Conservation (phyloP, 768 basidiomycete species). For the Amylocystis lapponica region DNA sequence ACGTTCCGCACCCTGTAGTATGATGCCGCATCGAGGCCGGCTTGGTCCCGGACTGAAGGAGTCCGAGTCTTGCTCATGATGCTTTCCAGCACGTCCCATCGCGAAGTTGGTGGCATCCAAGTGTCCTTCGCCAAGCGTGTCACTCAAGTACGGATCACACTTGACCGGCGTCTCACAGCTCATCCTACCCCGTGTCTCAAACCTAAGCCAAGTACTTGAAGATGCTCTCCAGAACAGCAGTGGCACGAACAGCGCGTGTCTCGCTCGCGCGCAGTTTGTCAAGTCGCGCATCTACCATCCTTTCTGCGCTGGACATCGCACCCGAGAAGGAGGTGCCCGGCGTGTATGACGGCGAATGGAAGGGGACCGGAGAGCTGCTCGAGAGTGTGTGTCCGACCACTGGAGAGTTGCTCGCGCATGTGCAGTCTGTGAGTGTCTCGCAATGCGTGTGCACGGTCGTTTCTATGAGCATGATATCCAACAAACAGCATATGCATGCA, state of each 20-base stretch:
- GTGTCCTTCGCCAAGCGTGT: too few species aligned
- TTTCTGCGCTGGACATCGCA: constrained; percentile 59
- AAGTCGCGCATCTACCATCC: constrained; percentile 60
- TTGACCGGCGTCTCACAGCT: too few species aligned
- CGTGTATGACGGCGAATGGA: constrained; percentile 82
- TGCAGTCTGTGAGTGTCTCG: constrained; percentile 53
- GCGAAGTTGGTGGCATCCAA: too few species aligned
- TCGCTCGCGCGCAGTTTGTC: constrained; percentile 48
- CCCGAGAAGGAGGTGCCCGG: constrained; percentile 54
- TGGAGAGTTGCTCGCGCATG: constrained; percentile 74
- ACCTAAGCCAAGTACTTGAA: too few species aligned
- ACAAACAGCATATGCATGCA: neutral
- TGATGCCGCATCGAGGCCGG: too few species aligned
- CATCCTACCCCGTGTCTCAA: too few species aligned
- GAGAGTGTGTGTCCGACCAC: constrained; percentile 80
- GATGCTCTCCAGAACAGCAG: neutral
- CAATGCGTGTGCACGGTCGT: neutral
- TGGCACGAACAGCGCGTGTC: neutral
- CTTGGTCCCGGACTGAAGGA: too few species aligned
- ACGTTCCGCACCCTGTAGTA: too few species aligned
- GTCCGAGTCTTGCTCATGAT: too few species aligned
- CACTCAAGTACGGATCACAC: too few species aligned
- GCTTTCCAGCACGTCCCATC: too few species aligned
- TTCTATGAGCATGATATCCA: neutral
- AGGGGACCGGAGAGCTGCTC: constrained; percentile 65